Evolutionary conservation across 1,284 basidiomycete genomes (phyloP), one percentile per base, ranked within the genome.

Genomic region (Tilletia indica): DNA sequence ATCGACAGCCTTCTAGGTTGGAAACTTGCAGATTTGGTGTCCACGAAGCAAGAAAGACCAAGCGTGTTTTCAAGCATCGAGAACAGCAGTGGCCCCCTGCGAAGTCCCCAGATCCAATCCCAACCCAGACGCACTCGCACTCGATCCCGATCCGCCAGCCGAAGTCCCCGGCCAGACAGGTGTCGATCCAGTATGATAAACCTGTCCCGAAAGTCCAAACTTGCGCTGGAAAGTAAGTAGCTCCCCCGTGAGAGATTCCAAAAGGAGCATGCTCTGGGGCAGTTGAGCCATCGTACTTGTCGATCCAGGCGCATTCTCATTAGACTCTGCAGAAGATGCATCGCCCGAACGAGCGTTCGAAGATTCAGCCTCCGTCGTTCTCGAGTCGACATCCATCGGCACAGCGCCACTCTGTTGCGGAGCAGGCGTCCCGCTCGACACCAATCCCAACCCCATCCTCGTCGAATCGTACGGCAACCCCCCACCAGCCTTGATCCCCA

Each of bases 401-500:
- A 45, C 42, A 45, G 9, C 9, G 9, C 42, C 42, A 45, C 47
- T 11, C n/a, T 48, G 47, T 48, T n/a, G 47, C n/a, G 42, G 42
- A 45, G 42, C 42, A 11, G 47, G 12, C 47, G 47, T 12, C 47
- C 47, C 47, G 47, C 25, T 31, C 25, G 25, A 31, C 25, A 31
- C 25, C 25, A 31, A 31, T 45, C 42, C 42, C 42, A 67, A 42
- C 16, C 66, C 42, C 66, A 49, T 67, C 66, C 25, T 12, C 11
- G n/a, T 48, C 39, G 42, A 16, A 21, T 64, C 61, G 8, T 39
- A 42, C 3, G 61, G 34, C 34, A 64, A 6, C 16, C 61, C 61
- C 16, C 61, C 61, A 19, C 61, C 61, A 8, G 36, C 61, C 34
- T 64, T 36, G 34, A 92, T 88, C 56, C 91, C 91, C 14, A 94